phyloP scores from a whole-genome alignment of 2,329 filamentous ascomycete species.

The Fusarium coicis region DNA sequence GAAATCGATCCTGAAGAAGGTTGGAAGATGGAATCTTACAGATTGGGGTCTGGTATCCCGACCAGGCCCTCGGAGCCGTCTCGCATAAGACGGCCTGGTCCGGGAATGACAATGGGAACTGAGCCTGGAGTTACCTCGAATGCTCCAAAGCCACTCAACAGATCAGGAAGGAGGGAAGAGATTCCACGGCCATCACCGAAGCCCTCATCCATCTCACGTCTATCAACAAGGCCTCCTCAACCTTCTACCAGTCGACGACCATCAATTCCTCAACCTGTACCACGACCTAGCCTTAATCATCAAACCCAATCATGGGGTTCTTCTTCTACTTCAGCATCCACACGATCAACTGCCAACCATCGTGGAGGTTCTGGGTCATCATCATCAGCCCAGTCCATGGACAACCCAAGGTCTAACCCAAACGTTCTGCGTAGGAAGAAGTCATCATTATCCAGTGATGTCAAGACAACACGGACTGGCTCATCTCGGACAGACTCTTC shows the following conservation, averaged over 20 bases:
- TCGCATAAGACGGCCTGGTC: constrained; percentile 44
- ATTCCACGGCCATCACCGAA: constrained; percentile 29
- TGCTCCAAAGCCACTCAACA: constrained; percentile 40
- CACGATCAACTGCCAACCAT: constrained; percentile 46
- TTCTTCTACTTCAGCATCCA: constrained; percentile 48
- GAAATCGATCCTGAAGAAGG: constrained; percentile 40
- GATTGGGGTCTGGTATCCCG: constrained; percentile 54
- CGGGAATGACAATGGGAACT: constrained; percentile 2
- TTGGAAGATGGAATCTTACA: constrained; percentile 57
- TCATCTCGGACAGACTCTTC: constrained; percentile 55
- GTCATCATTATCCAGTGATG: constrained; percentile 57
- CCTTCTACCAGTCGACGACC: constrained; percentile 38
- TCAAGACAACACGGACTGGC: constrained; percentile 47
- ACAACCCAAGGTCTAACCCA: constrained; percentile 50
- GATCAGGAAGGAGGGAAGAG: constrained; percentile 38
- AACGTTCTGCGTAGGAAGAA: constrained; percentile 63
- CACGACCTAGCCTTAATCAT: constrained; percentile 48
- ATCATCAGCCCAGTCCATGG: constrained; percentile 49
- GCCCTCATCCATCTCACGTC: constrained; percentile 28
- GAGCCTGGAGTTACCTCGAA: constrained; percentile 34
- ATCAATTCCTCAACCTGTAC: constrained; percentile 39
- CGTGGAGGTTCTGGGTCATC: constrained; percentile 49
- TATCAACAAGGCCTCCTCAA: constrained; percentile 39
- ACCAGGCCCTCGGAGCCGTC: constrained; percentile 53
- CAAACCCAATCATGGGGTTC: constrained; percentile 58